Conservation (phyloP, 495 filamentous ascomycete genomes). For the Platismatia glauca region DNA sequence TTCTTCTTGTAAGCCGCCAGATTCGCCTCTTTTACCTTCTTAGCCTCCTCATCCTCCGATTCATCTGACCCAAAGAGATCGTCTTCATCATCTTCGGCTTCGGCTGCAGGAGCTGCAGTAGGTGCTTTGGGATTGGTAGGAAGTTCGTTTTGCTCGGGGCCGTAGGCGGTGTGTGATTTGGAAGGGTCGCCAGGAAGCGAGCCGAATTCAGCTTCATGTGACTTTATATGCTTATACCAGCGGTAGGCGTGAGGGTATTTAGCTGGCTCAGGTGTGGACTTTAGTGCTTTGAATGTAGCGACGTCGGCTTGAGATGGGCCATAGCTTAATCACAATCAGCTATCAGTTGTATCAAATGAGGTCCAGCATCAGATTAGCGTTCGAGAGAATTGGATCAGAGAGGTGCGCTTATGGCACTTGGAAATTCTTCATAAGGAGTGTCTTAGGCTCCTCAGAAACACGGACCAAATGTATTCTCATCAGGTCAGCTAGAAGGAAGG, state of each 20-base stretch:
- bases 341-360: background rate
- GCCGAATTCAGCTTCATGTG: constrained; percentile 82
- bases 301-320: constrained; percentile 91
- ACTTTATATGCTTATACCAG: constrained; percentile 98
- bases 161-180: constrained; percentile 80
- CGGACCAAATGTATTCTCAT: constrained; percentile 96
- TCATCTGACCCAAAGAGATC: constrained; percentile 87
- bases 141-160: constrained; percentile 67
- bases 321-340: constrained; percentile 50
- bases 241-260: constrained; percentile 92
- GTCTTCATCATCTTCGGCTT: constrained; percentile 64
- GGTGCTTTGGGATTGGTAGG: constrained; percentile 78
- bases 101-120: constrained; percentile 52
- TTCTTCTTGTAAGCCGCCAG: constrained; percentile 93
- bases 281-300: constrained; percentile 83
- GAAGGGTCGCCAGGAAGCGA: constrained; percentile 86
- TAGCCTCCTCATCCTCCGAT: constrained; percentile 78
- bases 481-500: constrained; percentile 40
- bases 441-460: constrained; percentile 99
- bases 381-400: constrained; percentile 51
- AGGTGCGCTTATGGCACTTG: constrained; percentile 65
- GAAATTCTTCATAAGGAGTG: constrained; percentile 79
- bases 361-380: background rate
- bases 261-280: constrained; percentile 58
- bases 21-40: constrained; percentile 71